A percentile compares a stretch with the other conserved stretches of the same genome.
Evolutionary conservation across 148 eudicot genomes (phyloP).

Genomic region (Persicaria maculosa): DNA sequence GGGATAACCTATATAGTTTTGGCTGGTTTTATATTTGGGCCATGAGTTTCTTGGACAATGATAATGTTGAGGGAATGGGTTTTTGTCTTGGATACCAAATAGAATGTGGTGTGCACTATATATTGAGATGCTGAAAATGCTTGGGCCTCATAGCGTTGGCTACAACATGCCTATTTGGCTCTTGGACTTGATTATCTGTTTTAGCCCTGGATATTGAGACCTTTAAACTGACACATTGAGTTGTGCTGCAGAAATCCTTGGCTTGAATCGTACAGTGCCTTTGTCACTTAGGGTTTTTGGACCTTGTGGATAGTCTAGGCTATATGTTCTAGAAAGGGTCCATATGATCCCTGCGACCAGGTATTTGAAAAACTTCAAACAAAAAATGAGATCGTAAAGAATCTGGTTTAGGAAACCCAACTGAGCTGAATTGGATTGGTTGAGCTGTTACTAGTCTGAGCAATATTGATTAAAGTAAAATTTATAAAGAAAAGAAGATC

Average conservation of each 20-base stretch:
- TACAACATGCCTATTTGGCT: neutral
- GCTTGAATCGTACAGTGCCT: no score
- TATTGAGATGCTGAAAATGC: neutral
- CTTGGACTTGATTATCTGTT: constrained; percentile 2
- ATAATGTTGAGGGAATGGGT: neutral
- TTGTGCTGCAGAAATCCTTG: no score
- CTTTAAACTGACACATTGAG: neutral
- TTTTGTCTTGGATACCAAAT: neutral
- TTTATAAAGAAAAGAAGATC: neutral
- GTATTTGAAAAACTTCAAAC: neutral
- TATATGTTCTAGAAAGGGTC: no score
- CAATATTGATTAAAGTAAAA: no score
- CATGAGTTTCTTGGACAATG: neutral
- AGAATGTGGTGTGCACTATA: neutral
- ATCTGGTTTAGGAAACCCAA: neutral
- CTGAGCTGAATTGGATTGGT: neutral
- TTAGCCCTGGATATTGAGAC: neutral
- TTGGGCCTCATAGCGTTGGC: neutral
- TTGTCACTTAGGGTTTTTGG: neutral
- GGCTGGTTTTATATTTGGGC: neutral
- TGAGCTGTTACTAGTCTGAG: neutral
- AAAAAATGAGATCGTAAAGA: neutral
- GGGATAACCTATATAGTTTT: neutral
- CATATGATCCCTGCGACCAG: neutral
- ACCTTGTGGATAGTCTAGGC: no score